phyloP scores from a whole-genome alignment of 202 grass and related monocot species.

The Setaria italica region DNA sequence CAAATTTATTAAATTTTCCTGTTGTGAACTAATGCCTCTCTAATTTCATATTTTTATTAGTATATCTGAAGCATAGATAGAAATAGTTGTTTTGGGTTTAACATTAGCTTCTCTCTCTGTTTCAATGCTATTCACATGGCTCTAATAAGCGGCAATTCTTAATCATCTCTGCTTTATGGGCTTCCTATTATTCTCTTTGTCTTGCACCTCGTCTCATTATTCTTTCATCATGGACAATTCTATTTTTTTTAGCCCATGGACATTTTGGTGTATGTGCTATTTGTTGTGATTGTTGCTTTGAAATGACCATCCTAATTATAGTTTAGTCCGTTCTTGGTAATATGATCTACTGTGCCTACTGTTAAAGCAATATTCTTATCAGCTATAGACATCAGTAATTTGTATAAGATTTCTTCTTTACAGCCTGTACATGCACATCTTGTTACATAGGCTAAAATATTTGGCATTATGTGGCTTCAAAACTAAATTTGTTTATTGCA shows the following conservation, averaged over 20 bases:
- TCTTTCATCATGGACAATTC: neutral
- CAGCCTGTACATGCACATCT: neutral
- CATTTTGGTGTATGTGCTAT: neutral
- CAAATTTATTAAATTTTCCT: neutral
- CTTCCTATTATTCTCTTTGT: neutral
- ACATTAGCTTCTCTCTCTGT: neutral
- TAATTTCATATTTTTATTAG: neutral
- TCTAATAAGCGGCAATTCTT: conserved; percentile 18
- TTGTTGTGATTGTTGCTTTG: conserved; percentile 32
- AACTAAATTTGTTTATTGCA: conserved; percentile 44
- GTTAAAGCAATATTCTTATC: neutral
- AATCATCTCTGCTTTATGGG: conserved; percentile 12
- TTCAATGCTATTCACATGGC: conserved; percentile 23
- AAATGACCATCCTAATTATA: conserved; percentile 35
- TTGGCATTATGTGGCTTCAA: conserved; percentile 18
- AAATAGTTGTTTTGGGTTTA: neutral
- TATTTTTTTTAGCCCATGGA: neutral
- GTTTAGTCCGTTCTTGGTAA: conserved; percentile 6
- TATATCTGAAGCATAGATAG: conserved; percentile 32
- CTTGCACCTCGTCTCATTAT: neutral
- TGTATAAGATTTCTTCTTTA: conserved; percentile 6
- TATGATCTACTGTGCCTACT: neutral
- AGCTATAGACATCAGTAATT: conserved; percentile 11
- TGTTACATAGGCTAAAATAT: neutral
- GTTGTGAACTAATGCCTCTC: neutral